Conservation (phyloP, 768 basidiomycete species). For the Lactarius pseudohatsudake region DNA sequence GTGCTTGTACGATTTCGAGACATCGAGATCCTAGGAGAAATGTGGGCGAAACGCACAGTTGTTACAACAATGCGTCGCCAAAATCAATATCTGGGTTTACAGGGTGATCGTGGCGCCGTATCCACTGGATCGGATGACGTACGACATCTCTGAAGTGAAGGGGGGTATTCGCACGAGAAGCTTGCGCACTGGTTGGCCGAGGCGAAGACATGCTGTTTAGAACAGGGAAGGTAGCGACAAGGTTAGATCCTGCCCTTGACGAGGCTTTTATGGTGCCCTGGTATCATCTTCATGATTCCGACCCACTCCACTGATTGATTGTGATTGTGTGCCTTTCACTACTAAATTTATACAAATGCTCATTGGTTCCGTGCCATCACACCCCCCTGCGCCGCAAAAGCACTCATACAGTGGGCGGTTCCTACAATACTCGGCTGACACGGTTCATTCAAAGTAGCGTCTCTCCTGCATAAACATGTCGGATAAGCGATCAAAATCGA, state of each 20-base stretch:
- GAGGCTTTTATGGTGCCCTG: neutral
- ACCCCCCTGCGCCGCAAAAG: neutral
- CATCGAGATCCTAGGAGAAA: conserved; percentile 64
- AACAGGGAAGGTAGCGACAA: neutral
- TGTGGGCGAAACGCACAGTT: conserved; percentile 11
- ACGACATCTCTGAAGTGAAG: conserved; percentile 45
- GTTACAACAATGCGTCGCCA: conserved; percentile 36
- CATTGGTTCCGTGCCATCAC: conserved; percentile 8
- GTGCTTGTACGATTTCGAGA: conserved; percentile 63
- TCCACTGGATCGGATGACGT: conserved; percentile 30
- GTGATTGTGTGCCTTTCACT: neutral
- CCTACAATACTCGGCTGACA: neutral
- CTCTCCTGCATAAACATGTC: conserved; percentile 27
- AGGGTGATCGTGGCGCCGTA: conserved; percentile 15
- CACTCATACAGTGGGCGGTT: neutral
- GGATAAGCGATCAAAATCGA: neutral
- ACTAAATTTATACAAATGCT: conserved; percentile 11
- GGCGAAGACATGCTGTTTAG: conserved; percentile 30
- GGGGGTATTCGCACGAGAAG: conserved; percentile 31
- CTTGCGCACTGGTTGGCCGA: conserved; percentile 18
- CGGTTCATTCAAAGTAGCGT: conserved; percentile 30
- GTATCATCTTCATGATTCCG: neutral
- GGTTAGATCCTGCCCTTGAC: neutral
- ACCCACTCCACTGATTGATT: neutral
- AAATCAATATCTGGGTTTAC: conserved; percentile 25